A percentile compares a stretch with the other conserved stretches of the same genome.
These are phyloP conservation scores for Lactarius quietus DNA, from an alignment of 768 basidiomycete genomes.

Conservation along the genomic window DNA sequence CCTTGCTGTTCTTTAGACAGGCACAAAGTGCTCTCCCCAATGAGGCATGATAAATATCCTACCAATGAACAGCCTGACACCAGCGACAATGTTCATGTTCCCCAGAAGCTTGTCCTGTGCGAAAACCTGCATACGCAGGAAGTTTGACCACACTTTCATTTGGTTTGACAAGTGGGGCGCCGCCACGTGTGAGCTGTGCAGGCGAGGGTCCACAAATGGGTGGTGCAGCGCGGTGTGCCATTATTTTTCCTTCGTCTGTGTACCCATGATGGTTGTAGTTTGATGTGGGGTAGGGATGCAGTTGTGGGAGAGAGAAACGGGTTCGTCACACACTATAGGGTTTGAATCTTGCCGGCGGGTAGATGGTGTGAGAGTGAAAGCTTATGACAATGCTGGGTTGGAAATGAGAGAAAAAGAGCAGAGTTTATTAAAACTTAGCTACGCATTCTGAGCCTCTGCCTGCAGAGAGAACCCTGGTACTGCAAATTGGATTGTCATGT, in stretches of 20 bases:
- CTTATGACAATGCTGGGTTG: too few species aligned
- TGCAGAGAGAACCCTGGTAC: too few species aligned
- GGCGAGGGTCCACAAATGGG: constrained; percentile 47
- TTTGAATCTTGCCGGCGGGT: too few species aligned
- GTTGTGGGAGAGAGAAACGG: not conserved
- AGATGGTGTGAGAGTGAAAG: too few species aligned
- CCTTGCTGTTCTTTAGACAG: constrained; percentile 40
- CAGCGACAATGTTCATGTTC: constrained; percentile 67
- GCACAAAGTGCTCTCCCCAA: constrained; percentile 77
- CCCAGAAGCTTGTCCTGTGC: constrained; percentile 72
- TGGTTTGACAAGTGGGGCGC: constrained; percentile 44
- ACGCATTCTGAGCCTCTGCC: too few species aligned
- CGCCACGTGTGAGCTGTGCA: constrained; percentile 40
- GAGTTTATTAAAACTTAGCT: too few species aligned
- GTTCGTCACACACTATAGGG: not conserved
- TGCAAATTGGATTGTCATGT: too few species aligned
- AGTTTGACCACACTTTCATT: constrained; percentile 59
- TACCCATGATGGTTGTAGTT: not conserved
- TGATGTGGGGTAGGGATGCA: not conserved
- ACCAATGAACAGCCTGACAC: constrained; percentile 61
- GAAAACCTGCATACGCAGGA: constrained; percentile 58
- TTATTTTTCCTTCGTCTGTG: constrained; percentile 29
- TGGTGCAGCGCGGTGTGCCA: constrained; percentile 71
- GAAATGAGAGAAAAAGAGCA: too few species aligned
- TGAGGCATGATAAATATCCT: constrained; percentile 67